Evolutionary conservation across 163 green algal genomes (phyloP), one percentile per base, ranked within the genome.

Genomic region (Chloromonas sp.): DNA sequence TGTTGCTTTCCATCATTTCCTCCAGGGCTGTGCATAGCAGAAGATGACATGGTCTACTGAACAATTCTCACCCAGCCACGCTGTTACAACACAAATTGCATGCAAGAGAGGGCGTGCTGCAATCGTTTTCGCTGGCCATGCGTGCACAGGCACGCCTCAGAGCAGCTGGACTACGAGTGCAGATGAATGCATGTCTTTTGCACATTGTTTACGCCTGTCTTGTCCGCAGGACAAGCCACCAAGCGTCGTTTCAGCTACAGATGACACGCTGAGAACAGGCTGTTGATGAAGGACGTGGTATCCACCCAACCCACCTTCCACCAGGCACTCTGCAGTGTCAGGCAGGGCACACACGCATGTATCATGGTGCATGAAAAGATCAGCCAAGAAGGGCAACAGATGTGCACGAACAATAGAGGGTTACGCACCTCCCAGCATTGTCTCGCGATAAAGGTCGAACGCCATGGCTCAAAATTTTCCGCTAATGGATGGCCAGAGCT

Each of bases 1-100:
- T 88, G 14, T 87, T 87, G 8, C 87, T 85, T 36, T 85, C 84
- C 36, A 90, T 86, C 66, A 93, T 84, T 83, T 91, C 87, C 71
- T 91, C 84, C n/a, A 93, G 66, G 14, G 79, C 79, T 81, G 80
- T 70, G 70, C 11, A 1, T 58, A 82, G 62, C 11, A 66, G 14
- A 36, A 80, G 15, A n/a, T 80, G 14, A 80, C 5, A 14, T 8
- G 15, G 14, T 57, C 74, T 5, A 5, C 15, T 58, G 74, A 80
- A n/a, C 74, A 2, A 13, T 11, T 11, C 13, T 57, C 15, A 80
- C 15, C 15, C 2, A 60, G 74, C 2, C 15, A 58, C 74, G 14
- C 58, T 62, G 3, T 5, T 14, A 66, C 36, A 82, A 3, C 58
- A 66, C 2, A 61, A 60, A 11, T 5, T n/a, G 74, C 14, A 60